Base-by-base conservation (phyloP, 2,329 filamentous ascomycete genomes). In the Aspergillus sp. region DNA sequence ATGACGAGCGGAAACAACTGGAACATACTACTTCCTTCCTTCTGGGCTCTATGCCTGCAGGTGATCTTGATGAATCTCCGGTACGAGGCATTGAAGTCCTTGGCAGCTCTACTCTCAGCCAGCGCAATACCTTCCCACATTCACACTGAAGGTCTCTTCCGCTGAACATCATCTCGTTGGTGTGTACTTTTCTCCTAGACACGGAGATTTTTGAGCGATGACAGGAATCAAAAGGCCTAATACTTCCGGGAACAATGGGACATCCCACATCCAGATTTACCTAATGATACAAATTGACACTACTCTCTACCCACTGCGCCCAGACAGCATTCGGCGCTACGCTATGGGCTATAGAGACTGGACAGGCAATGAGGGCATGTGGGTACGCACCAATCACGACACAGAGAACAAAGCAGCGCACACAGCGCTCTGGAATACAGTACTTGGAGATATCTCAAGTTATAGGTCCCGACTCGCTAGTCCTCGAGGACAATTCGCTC, bases 231-330 rank as follows among this genome's bases (percentile, higher is more conserved):
- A 19, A 19, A 19, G 19, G 19, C 19, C 19, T 15, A 31, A 51
- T 3, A n/a, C 4, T 25, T 49, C 47, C 23, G 41, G 54, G 45
- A 57, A 31, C 13, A 59, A 47, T 59, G 48, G 57, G 49, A 49
- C 22, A 47, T 38, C 13, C 34, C 46, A 5, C 7, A 25, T 25
- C 46, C 46, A 23, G 22, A 5, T 19, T 13, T 13, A 15, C 23
- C 43, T 22, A 49, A 49, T 57, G 45, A 54, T 3, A n/a, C 46
- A 49, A 49, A 49, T 28, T 13, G 7, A 23, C 6, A 49, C 8
- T 19, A 28, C 25, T 13, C 46, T 49, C 46, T 19, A 19, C 46
- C 22, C 22, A 49, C 46, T 49, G 19, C 46, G 46, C 46, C 46
- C 46, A 19, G 46, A 49, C 13, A 7, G 17, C 19, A 7, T 25